Base-by-base conservation (phyloP, 306 rosid genomes). In the Vigna reflexopilosa region DNA sequence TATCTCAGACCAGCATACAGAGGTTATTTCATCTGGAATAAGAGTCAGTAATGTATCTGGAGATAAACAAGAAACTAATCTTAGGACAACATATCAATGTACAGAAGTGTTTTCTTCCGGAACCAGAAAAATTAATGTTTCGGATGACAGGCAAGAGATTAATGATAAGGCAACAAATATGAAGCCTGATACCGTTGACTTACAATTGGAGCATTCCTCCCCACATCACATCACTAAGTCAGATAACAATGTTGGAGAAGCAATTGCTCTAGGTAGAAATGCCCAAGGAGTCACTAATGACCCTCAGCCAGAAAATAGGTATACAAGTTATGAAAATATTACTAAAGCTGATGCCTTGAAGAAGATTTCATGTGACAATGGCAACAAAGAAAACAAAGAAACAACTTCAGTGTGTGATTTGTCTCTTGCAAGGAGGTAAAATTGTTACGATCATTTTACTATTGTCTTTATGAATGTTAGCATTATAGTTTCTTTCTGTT, bases 381-480 rank as follows among this genome's bases (percentile, higher is more conserved):
- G 70, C 30, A 26, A 49, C 54, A 78, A 70, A 67, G 88, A 76
- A 76, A 84, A 76, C 69, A 82, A 83, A 62, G 83, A 71, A 16
- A 79, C 82, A 63, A 77, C 73, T 66, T 48, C 71, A 58, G 82
- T 77, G 72, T 66, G 49, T 86, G 85, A 88, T 77, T 49, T 73
- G 45, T 82, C 20, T 77, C 73, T 72, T 36, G 13, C 66, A 40
- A 79, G 70, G 85, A 81, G 98, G 98, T 95, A 34, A 56, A 82
- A 72, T 72, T 82, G 40, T 84, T 38, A 20, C 17, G 24, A 62
- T 38, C 62, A 26, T 52, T 77, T 38, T 34, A 40, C 42, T 51
- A 72, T 79, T 64, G 16, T 67, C 67, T 22, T 40, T 65, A 47
- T 17, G 19, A 49, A 17, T 42, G 14, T 30, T 54, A 47, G 34